Conservation (phyloP, 148 eudicot species). For the Chenopodium suecicum region DNA sequence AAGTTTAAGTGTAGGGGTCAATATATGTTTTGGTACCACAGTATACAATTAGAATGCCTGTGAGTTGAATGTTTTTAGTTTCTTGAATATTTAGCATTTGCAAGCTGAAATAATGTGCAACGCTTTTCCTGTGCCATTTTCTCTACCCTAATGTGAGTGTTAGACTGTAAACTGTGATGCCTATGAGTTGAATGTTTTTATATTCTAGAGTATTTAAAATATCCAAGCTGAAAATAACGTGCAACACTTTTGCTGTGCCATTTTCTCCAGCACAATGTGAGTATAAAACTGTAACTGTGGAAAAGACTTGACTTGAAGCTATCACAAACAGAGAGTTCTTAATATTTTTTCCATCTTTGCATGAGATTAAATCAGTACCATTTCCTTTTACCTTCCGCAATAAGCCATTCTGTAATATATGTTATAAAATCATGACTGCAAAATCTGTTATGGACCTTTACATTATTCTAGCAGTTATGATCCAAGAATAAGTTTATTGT, state of each 20-base stretch:
- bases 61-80: neutral
- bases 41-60: neutral
- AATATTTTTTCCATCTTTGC: neutral
- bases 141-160: neutral
- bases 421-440: too few relatives aligned
- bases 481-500: too few relatives aligned
- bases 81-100: neutral
- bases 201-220: neutral
- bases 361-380: neutral
- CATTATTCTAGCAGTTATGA: too few relatives aligned
- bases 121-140: neutral
- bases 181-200: neutral
- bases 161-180: neutral
- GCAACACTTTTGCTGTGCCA: neutral
- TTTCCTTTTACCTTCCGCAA: neutral
- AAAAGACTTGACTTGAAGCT: neutral
- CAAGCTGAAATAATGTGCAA: neutral
- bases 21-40: neutral
- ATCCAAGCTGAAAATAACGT: neutral
- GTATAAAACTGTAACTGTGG: neutral
- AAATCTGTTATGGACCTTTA: too few relatives aligned
- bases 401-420: neutral
- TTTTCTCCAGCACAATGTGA: neutral
- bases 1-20: neutral
- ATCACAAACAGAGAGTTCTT: neutral